Evolutionary conservation across 257 asterid species (phyloP).

Genomic region (Solanum piurae): DNA sequence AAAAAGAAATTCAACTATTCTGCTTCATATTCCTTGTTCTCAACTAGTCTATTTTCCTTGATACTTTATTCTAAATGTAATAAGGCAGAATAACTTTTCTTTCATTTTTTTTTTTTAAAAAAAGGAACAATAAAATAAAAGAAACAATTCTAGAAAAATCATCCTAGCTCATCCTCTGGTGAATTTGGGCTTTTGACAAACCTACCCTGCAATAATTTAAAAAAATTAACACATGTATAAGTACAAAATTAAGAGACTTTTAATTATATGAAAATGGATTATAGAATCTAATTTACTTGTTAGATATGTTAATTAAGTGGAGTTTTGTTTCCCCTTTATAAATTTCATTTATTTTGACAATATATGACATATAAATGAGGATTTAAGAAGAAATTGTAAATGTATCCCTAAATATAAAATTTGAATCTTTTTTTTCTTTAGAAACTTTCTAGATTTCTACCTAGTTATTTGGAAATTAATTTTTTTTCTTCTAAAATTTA

Average conservation of each 20-base stretch:
- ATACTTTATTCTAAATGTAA: slow-evolving; percentile 7
- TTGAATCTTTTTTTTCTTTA: neutral
- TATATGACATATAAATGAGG: neutral
- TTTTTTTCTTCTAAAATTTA: neutral
- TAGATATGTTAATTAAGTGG: neutral
- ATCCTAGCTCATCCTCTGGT: neutral
- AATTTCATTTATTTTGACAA: neutral
- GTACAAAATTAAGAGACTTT: neutral
- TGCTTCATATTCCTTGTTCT: neutral
- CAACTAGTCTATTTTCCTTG: slow-evolving; percentile 12
- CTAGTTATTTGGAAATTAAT: neutral
- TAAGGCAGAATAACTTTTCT: neutral
- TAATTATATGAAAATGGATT: neutral
- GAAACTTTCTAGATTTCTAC: neutral
- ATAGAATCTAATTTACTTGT: neutral
- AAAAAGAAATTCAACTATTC: neutral
- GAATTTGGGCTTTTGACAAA: neutral
- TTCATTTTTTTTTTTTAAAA: neutral
- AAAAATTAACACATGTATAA: neutral
- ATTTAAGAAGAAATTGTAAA: neutral
- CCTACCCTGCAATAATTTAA: neutral
- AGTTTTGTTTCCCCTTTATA: neutral
- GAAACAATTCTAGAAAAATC: neutral
- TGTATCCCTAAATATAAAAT: neutral
- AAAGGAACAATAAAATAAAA: neutral